Evolutionary conservation across 2,329 filamentous ascomycete species (phyloP), one percentile per base, ranked within the genome.

Genomic region (Pseudocercospora ulei): DNA sequence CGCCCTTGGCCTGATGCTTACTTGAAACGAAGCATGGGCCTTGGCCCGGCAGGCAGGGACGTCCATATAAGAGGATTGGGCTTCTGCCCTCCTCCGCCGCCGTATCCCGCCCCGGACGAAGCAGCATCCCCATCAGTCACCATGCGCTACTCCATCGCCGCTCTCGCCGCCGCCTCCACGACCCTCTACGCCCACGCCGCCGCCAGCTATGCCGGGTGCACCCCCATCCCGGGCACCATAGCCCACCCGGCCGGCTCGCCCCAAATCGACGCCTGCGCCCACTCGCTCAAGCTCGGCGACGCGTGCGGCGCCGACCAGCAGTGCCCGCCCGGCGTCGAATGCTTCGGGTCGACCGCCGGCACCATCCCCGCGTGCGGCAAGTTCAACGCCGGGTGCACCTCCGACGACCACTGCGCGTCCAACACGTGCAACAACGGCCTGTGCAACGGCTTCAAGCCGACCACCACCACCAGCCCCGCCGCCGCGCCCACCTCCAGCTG

Each of bases 351-450:
- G 24, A 54, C 29, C 13, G 38, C 35, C 2, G 35, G 38, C 8
- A 41, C 25, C 8, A 51, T 48, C 28, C 41, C 35, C 1, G n/a
- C 19, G 1, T 54, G 52, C 29, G 52, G 52, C 12, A 52, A 48
- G n/a, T 53, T 49, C 50, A 50, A 53, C 25, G 50, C 50, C 9
- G 46, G 28, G 1, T 55, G 52, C 41, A 39, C 23, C 1, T 30
- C 11, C 13, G 43, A 53, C 33, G 24, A 30, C 13, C 50, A 55
- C 28, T 55, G 52, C 26, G 52, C 50, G 1, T 47, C 31, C 46
- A 55, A 55, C 35, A 51, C 49, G 8, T 55, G 52, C 48, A 43
- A 49, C 28, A 42, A 47, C 8, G 50, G 50, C 2, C 31, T 55
- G 17, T 55, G 52, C 47, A 50, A 43, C 16, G 52, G 52, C 14